Conservation (phyloP, 805 yeast species). For the Candida palmyrensis region DNA sequence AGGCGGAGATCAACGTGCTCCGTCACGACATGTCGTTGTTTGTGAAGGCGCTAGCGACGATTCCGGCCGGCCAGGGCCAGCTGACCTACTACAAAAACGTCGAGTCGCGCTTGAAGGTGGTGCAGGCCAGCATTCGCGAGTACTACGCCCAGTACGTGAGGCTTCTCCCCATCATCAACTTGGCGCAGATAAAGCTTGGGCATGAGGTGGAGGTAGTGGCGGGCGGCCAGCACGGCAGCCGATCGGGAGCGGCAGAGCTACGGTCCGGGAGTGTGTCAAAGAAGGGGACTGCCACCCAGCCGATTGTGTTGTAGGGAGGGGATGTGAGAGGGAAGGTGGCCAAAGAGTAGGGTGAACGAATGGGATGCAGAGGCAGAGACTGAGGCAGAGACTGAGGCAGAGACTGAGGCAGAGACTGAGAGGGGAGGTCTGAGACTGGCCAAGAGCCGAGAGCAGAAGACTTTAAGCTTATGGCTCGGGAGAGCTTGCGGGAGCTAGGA, state of each 20-base stretch:
- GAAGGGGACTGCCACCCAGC: slow-evolving; percentile 7
- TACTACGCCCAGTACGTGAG: slow-evolving; percentile 42
- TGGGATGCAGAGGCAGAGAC: no score
- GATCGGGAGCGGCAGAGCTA: no score
- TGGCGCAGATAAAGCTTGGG: slow-evolving; percentile 47
- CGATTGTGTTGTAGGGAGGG: slow-evolving; percentile 9
- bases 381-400: no score
- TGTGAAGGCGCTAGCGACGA: slow-evolving; percentile 31
- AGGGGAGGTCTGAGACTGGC: no score
- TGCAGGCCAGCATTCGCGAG: slow-evolving; percentile 35
- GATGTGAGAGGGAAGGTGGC: no score
- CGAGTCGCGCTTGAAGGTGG: slow-evolving; percentile 27
- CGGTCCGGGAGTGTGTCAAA: neutral
- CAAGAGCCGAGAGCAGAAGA: no score
- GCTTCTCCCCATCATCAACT: slow-evolving; percentile 45
- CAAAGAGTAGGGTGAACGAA: no score
- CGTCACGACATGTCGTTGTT: slow-evolving; percentile 38
- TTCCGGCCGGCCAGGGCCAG: slow-evolving; percentile 27
- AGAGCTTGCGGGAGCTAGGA: no score
- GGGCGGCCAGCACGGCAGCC: slow-evolving; percentile 2
- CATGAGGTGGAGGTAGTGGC: slow-evolving; percentile 44
- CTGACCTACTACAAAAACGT: slow-evolving; percentile 35
- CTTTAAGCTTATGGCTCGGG: no score
- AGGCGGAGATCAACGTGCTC: slow-evolving; percentile 36
- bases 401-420: no score